phyloP scores from a whole-genome alignment of 2,329 filamentous ascomycete genomes.

The Macrophomina phaseolina region DNA sequence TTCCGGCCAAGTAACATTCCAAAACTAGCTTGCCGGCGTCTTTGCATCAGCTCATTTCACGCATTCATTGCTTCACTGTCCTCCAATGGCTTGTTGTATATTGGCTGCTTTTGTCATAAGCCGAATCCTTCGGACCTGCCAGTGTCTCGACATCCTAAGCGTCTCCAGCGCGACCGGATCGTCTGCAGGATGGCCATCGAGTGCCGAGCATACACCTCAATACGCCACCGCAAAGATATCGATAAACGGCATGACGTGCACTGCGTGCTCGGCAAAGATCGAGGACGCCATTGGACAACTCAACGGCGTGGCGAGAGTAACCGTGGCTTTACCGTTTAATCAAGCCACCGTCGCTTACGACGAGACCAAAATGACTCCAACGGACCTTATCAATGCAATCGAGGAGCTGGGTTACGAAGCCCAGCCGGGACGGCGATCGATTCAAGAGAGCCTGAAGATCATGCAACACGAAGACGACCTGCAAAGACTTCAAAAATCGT shows the following conservation, averaged over 20 bases:
- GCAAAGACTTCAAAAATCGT: not conserved
- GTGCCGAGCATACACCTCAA: not conserved
- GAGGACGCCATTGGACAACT: conserved; percentile 23
- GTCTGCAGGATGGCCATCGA: too few species aligned
- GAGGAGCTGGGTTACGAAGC: not conserved
- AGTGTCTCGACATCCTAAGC: not conserved
- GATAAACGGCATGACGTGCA: conserved; percentile 31
- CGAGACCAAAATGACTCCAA: not conserved
- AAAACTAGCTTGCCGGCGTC: too few species aligned
- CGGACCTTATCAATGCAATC: not conserved
- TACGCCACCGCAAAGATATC: not conserved
- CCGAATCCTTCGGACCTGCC: not conserved
- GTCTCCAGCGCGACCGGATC: not conserved
- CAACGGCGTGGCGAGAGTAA: conserved; percentile 2
- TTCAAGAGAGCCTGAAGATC: not conserved
- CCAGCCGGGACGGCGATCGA: not conserved
- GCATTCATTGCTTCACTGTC: not conserved
- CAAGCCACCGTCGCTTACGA: not conserved
- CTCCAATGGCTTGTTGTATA: not conserved
- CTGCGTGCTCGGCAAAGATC: conserved; percentile 28
- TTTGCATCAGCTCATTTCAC: not conserved
- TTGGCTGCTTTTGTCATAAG: not conserved
- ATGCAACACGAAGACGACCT: not conserved
- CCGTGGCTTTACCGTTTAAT: not conserved
- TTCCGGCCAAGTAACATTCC: too few species aligned